Base-by-base conservation (phyloP, 345 rosid genomes). In the Boechera divaricarpa region DNA sequence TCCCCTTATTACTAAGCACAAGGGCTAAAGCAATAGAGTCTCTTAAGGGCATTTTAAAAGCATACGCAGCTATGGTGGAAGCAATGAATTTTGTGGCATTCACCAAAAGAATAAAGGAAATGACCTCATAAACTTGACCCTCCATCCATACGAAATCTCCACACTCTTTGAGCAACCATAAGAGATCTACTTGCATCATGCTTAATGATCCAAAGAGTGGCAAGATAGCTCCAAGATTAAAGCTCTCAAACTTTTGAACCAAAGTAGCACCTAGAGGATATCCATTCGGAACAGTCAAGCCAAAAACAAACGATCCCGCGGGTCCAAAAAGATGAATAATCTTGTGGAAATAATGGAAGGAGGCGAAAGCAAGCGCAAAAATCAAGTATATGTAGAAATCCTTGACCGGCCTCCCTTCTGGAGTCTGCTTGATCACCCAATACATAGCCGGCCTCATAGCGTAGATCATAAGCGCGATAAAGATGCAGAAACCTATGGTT, bases 11-110 rank as follows among this genome's bases (percentile, higher is more conserved):
- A 65, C 56, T 54, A 77, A 84, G 61, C n/a, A 85, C 73, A 67
- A 84, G 72, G 63, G 87, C 81, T 28, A 89, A 52, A 1, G 86
- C 84, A 56, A 80, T 11, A 26, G 85, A 81, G 79, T 87, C 93
- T 10, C 65, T 82, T 7, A 56, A 69, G 32, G 89, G 91, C 83
- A 89, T 80, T 32, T 70, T 80, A 47, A 39, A 75, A 64, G 45
- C 45, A 65, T 47, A 67, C 0, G 87, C 62, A 11, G 83, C 82
- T 10, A 82, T 11, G 56, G 82, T 79, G 10, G 74, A 33, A 2
- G 70, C 73, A 6, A 76, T 9, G 26, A 83, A 42, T 51, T 86
- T 88, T 38, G 74, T 66, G 3, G 74, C 1, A 41, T 67, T 74
- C 57, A 78, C 33, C 1, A 76, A 4, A 42, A 74, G 24, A 44